Conservation (phyloP, 345 rosid genomes). For the Carallia pectinifolia region DNA sequence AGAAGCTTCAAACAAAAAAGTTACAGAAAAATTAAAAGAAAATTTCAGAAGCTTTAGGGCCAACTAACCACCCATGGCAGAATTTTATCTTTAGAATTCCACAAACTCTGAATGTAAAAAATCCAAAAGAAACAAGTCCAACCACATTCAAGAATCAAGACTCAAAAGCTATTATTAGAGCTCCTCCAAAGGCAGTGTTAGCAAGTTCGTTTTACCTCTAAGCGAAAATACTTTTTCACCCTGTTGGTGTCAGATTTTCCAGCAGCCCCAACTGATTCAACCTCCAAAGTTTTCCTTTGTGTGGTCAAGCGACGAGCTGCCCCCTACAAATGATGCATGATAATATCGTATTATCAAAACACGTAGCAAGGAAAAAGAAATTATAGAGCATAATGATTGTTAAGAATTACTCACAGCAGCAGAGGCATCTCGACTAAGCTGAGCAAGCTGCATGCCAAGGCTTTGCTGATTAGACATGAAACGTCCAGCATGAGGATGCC, state of each 20-base stretch:
- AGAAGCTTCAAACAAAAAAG: background rate
- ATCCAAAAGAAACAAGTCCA: background rate
- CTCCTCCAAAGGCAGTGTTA: background rate
- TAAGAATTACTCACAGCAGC: slow-evolving; percentile 73
- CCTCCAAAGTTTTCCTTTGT: slow-evolving; percentile 41
- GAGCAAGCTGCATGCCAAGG: slow-evolving; percentile 90
- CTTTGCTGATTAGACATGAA: slow-evolving; percentile 97
- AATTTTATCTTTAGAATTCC: background rate
- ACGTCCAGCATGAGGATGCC: slow-evolving; percentile 72
- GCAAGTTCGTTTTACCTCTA: slow-evolving; percentile 48
- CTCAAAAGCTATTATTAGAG: background rate
- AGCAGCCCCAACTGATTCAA: slow-evolving; percentile 73
- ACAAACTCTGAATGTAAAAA: background rate
- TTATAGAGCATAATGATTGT: background rate
- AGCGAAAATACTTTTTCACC: slow-evolving; percentile 63
- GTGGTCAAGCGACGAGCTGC: slow-evolving; percentile 57
- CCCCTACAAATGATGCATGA: slow-evolving; percentile 33
- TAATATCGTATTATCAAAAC: background rate
- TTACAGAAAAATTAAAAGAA: background rate
- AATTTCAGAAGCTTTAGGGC: background rate
- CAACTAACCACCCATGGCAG: background rate
- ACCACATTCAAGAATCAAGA: background rate
- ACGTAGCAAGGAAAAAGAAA: background rate
- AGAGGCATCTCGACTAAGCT: slow-evolving; percentile 98
- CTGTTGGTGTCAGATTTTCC: slow-evolving; percentile 49